phyloP scores from a whole-genome alignment of 2,329 filamentous ascomycete genomes.

The Aspergillus persii region DNA sequence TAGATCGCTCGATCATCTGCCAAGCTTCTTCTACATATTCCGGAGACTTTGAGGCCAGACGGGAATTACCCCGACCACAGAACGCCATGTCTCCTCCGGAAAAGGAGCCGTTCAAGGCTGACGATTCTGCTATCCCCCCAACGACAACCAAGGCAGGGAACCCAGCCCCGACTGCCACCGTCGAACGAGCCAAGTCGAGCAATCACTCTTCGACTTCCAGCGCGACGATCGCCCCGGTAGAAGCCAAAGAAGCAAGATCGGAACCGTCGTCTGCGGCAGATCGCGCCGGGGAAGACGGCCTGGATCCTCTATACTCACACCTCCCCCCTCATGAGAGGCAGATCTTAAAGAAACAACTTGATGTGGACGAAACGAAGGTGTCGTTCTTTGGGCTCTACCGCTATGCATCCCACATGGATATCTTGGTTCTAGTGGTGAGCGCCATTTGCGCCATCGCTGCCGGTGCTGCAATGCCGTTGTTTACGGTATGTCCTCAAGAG shows the following conservation, averaged over 20 bases:
- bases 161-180: not conserved
- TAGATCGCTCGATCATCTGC: not conserved
- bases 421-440: slow-evolving; percentile 62
- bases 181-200: slow-evolving; percentile 16
- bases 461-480: slow-evolving; percentile 73
- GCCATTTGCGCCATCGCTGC: slow-evolving; percentile 65
- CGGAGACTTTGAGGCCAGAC: not conserved
- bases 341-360: slow-evolving; percentile 67
- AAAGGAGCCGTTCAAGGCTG: not conserved
- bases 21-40: not conserved
- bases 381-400: slow-evolving; percentile 66
- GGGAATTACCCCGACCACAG: not conserved
- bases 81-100: not conserved
- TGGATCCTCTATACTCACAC: slow-evolving; percentile 58
- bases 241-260: slow-evolving; percentile 18
- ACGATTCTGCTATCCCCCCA: not conserved
- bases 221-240: slow-evolving; percentile 20
- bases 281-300: slow-evolving; percentile 28
- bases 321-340: slow-evolving; percentile 64
- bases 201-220: slow-evolving; percentile 20
- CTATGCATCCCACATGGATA: slow-evolving; percentile 66
- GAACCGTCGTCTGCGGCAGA: slow-evolving; percentile 8
- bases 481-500: slow-evolving; percentile 57
- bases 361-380: slow-evolving; percentile 62
- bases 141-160: not conserved